phyloP scores from a whole-genome alignment of 495 filamentous ascomycete genomes.

The Lophiostoma macrostomum region DNA sequence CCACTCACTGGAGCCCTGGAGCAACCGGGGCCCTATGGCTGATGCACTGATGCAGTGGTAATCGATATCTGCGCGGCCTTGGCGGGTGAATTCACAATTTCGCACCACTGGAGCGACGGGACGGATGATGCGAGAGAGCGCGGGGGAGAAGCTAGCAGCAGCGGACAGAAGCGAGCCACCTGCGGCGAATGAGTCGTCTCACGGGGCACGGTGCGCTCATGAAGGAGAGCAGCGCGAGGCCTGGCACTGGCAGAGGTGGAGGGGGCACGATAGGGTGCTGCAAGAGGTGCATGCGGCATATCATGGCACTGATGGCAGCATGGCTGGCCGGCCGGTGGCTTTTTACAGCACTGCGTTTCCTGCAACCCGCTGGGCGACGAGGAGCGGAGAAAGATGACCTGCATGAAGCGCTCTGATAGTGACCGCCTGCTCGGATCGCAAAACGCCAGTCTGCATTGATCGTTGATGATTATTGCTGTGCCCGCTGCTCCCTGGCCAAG shows the following conservation, averaged over 20 bases:
- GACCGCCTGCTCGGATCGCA: slow-evolving; percentile 18
- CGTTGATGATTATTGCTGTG: not conserved
- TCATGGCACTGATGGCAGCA: too few species aligned
- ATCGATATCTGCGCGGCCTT: too few species aligned
- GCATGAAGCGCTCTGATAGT: slow-evolving; percentile 13
- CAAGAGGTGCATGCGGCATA: not conserved
- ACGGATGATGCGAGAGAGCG: too few species aligned
- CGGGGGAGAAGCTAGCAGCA: slow-evolving; percentile 4
- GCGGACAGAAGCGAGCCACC: not conserved
- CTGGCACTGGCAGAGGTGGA: too few species aligned
- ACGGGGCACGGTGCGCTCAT: too few species aligned
- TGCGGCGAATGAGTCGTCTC: too few species aligned
- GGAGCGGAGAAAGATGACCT: slow-evolving; percentile 11
- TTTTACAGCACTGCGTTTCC: slow-evolving; percentile 2
- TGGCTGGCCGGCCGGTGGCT: slow-evolving; percentile 13
- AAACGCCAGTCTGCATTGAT: not conserved
- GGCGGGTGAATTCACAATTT: too few species aligned
- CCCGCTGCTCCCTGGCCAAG: not conserved
- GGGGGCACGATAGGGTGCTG: not conserved
- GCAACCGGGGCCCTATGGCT: too few species aligned
- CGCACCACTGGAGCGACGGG: too few species aligned
- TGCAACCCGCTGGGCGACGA: not conserved
- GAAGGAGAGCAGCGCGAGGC: too few species aligned
- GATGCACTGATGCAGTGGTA: too few species aligned
- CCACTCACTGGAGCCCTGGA: too few species aligned